Evolutionary conservation across 345 rosid species (phyloP).

Genomic region (Eucalyptus guilfoylei): DNA sequence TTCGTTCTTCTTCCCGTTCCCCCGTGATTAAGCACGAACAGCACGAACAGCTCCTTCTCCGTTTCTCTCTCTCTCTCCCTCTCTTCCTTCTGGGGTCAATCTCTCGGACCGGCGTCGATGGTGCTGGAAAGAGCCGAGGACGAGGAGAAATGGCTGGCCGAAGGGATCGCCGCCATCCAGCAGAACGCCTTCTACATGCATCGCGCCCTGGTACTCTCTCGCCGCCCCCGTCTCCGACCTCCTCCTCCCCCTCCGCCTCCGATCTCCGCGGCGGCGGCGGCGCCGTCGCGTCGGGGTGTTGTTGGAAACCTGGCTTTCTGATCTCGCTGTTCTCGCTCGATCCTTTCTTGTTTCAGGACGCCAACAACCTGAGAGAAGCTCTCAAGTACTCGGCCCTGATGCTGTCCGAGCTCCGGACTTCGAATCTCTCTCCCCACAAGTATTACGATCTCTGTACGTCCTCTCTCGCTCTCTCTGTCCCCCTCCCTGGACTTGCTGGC

Average conservation of each 20-base stretch:
- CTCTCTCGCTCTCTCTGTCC: background rate
- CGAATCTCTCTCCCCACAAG: conserved; percentile 87
- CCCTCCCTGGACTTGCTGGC: background rate
- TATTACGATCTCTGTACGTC: conserved; percentile 75
- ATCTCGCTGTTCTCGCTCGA: background rate
- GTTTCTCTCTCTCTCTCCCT: background rate
- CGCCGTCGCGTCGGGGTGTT: background rate
- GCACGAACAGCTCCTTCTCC: background rate
- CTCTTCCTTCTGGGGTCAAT: background rate
- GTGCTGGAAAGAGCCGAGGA: conserved; percentile 24
- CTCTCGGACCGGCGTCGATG: background rate
- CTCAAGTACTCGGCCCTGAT: conserved; percentile 84
- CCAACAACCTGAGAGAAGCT: conserved; percentile 77
- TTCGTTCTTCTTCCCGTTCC: background rate
- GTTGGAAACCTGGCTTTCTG: background rate
- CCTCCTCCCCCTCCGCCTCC: background rate
- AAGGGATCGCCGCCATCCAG: conserved; percentile 85
- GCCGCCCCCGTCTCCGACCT: background rate
- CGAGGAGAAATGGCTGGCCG: conserved; percentile 96
- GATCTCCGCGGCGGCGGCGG: background rate
- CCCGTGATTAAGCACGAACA: background rate
- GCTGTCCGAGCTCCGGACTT: conserved; percentile 90
- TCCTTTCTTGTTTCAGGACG: conserved; percentile 31
- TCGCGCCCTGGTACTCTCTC: conserved; percentile 60
- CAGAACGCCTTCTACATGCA: conserved; percentile 89